These are phyloP conservation scores for Capsicum chinense DNA, from an alignment of 257 asterid genomes.

Conservation along the genomic window DNA sequence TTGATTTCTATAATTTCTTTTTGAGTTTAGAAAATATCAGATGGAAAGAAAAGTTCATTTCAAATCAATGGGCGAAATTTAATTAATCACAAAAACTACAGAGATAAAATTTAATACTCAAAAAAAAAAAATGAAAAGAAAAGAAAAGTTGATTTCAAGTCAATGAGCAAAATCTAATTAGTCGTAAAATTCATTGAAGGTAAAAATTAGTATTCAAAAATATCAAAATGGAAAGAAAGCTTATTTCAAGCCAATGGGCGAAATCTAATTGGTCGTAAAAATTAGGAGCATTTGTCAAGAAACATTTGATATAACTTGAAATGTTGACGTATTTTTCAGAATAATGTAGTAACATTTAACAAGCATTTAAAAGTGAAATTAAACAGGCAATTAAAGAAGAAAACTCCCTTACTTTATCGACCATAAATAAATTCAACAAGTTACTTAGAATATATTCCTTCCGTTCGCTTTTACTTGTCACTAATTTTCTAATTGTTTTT, in stretches of 20 bases:
- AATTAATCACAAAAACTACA: too few relatives aligned
- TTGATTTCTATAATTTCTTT: neutral
- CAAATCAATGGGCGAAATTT: too few relatives aligned
- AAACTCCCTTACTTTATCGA: neutral
- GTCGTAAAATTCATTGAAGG: too few relatives aligned
- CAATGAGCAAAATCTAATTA: too few relatives aligned
- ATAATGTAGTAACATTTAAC: neutral
- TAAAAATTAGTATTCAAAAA: neutral
- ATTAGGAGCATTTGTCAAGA: too few relatives aligned
- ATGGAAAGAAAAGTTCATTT: too few relatives aligned
- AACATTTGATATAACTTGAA: neutral
- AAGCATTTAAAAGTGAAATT: neutral
- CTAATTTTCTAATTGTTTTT: too few relatives aligned
- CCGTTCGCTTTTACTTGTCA: too few relatives aligned
- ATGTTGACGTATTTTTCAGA: neutral
- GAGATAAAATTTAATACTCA: too few relatives aligned
- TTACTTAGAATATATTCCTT: neutral
- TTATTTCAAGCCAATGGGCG: too few relatives aligned
- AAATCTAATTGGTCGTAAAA: neutral
- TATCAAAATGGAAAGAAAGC: too few relatives aligned
- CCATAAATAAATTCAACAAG: neutral
- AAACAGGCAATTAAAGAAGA: neutral
- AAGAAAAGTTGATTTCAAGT: too few relatives aligned
- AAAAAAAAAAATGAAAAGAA: neutral
- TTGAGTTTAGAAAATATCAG: neutral